phyloP scores from a whole-genome alignment of 495 filamentous ascomycete species.

The Neurospora tetrasperma region DNA sequence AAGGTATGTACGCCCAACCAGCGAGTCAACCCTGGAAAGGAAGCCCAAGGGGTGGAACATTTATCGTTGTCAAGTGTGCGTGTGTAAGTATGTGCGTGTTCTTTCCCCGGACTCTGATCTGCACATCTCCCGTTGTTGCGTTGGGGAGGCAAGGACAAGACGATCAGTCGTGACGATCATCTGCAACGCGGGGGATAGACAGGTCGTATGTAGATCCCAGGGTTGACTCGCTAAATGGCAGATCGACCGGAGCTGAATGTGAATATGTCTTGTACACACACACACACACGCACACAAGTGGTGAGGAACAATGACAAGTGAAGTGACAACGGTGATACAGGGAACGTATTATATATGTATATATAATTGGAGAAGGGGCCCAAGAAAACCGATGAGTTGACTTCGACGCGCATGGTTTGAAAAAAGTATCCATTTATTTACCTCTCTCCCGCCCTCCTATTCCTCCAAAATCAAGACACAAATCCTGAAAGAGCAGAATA shows the following conservation, averaged over 20 bases:
- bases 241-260: neutral
- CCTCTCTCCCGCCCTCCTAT: neutral
- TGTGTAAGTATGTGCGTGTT: neutral
- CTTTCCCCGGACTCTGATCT: neutral
- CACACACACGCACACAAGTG: neutral
- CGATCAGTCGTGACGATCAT: neutral
- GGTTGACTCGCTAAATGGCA: neutral
- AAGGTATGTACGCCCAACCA: neutral
- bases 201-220: neutral
- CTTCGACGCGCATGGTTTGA: neutral
- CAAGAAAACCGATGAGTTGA: neutral
- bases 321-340: neutral
- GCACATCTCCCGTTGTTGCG: neutral
- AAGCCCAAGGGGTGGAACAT: neutral
- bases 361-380: neutral
- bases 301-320: neutral
- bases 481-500: neutral
- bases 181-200: neutral
- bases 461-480: neutral
- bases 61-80: neutral
- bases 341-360: neutral
- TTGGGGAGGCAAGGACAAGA: neutral
- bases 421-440: slow-evolving; percentile 1
- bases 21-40: neutral
- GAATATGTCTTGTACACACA: neutral